Conservation (phyloP, 2,329 filamentous ascomycete species). For the Knufia petricola region DNA sequence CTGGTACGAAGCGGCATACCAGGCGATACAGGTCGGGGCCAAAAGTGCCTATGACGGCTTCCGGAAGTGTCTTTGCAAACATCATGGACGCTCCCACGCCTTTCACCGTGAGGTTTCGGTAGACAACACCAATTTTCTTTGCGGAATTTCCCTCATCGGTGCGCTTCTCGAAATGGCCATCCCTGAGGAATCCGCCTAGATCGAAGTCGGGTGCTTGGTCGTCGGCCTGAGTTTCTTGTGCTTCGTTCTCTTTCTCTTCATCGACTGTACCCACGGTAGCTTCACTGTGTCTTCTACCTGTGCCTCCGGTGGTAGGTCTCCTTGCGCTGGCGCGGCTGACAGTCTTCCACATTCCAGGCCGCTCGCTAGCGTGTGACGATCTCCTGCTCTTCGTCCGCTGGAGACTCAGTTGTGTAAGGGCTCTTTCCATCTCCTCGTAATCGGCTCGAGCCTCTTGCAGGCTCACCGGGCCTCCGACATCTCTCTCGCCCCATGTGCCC, state of each 20-base stretch:
- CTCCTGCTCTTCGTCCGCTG: conserved; percentile 25
- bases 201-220: conserved; percentile 52
- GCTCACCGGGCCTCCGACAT: conserved; percentile 46
- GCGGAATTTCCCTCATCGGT: conserved; percentile 53
- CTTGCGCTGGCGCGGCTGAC: conserved; percentile 1
- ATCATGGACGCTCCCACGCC: conserved; percentile 57
- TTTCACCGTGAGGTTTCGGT: conserved; percentile 65
- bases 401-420: conserved; percentile 46
- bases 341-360: background rate
- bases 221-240: conserved; percentile 25
- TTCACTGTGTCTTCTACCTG: conserved; percentile 25
- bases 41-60: conserved; percentile 67
- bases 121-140: conserved; percentile 70
- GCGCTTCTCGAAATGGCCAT: conserved; percentile 67
- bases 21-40: conserved; percentile 67
- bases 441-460: conserved; percentile 49
- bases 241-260: conserved; percentile 26
- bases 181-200: conserved; percentile 59
- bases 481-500: conserved; percentile 55
- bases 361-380: background rate
- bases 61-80: conserved; percentile 62
- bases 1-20: conserved; percentile 46
- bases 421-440: conserved; percentile 46
- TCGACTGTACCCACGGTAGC: conserved; percentile 32
- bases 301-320: conserved; percentile 3